Evolutionary conservation across 257 asterid species (phyloP).

Genomic region (Solanum paucissectum): DNA sequence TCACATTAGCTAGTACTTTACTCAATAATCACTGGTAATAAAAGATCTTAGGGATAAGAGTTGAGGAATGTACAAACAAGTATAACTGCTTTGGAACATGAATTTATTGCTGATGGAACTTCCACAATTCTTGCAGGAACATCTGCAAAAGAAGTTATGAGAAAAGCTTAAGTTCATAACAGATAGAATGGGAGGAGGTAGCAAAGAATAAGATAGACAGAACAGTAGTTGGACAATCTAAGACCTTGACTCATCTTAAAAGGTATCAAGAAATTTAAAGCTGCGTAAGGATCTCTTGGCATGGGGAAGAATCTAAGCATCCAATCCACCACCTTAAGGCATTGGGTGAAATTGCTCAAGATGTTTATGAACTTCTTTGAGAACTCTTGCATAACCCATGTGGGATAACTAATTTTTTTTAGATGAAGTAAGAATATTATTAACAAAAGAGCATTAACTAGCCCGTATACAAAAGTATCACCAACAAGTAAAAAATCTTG

Average conservation of each 20-base stretch:
- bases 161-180: neutral
- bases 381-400: neutral
- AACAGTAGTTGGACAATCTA: neutral
- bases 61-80: slow-evolving; percentile 90
- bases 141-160: slow-evolving; percentile 32
- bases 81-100: slow-evolving; percentile 73
- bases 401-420: neutral
- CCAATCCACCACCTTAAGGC: neutral
- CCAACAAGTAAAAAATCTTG: neutral
- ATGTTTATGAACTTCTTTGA: neutral
- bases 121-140: slow-evolving; percentile 43
- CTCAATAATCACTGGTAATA: neutral
- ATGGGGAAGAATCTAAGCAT: neutral
- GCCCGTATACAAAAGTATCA: neutral
- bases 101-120: slow-evolving; percentile 36
- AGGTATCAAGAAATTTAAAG: neutral
- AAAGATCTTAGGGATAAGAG: slow-evolving; percentile 16
- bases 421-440: neutral
- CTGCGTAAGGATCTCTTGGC: neutral
- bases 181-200: slow-evolving; percentile 1
- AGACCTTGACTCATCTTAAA: neutral
- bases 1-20: neutral
- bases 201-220: neutral
- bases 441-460: neutral
- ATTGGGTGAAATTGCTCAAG: neutral